Percentiles rank a stretch among this genome's conserved stretches.
Conservation (phyloP, 1,284 basidiomycete species). For the Exobasidium rhododendri region DNA sequence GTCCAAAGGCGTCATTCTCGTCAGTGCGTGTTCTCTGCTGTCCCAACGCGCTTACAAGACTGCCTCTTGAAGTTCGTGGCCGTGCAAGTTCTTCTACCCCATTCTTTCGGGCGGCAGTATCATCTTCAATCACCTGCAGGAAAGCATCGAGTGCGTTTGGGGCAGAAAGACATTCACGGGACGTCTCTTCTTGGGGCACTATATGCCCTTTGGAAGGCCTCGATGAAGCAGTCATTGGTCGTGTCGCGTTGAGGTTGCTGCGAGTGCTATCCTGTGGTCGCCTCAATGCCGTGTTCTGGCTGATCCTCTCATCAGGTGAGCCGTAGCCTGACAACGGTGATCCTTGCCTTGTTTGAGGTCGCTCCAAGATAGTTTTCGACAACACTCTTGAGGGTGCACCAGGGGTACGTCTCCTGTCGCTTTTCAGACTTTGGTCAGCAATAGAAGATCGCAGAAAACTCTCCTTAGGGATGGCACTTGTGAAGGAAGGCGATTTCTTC, state of each 20-base stretch:
- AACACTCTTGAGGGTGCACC: neutral
- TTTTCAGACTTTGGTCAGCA: too few relatives aligned
- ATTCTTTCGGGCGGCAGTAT: neutral
- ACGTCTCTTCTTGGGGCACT: neutral
- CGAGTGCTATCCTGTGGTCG: neutral
- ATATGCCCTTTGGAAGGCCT: neutral
- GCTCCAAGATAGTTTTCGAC: neutral
- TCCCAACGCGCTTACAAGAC: neutral
- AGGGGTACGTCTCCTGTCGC: neutral
- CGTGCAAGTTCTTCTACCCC: conserved; percentile 1
- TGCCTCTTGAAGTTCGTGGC: conserved; percentile 12
- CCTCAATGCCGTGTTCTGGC: neutral
- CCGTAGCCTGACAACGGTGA: neutral
- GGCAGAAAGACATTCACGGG: neutral
- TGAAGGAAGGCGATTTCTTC: neutral
- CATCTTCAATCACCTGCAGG: conserved; percentile 9
- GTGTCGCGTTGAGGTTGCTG: neutral
- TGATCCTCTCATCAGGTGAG: neutral
- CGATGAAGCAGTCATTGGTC: neutral
- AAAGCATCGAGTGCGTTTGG: conserved; percentile 10
- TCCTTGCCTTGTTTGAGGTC: neutral
- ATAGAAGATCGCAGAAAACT: neutral
- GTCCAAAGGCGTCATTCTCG: neutral
- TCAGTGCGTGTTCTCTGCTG: neutral
- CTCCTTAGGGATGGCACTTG: neutral